phyloP scores from a whole-genome alignment of 2,329 filamentous ascomycete genomes.

The Rhynchosporium graminicola region DNA sequence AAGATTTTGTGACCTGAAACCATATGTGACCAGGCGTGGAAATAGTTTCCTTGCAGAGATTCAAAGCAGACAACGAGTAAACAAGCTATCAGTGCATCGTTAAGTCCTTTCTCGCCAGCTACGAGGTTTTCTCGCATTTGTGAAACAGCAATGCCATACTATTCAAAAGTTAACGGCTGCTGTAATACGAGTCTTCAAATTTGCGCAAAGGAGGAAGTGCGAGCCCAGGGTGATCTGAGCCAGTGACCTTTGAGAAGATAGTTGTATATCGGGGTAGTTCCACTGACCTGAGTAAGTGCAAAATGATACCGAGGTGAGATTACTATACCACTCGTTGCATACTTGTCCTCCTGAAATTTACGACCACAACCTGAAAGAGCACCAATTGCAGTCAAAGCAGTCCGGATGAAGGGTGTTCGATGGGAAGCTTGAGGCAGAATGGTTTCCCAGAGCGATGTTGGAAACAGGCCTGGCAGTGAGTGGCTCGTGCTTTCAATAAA shows the following conservation, averaged over 20 bases:
- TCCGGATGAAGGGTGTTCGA: slow-evolving; percentile 12
- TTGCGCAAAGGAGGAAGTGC: not conserved
- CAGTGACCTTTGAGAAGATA: no score
- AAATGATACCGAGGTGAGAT: slow-evolving; percentile 12
- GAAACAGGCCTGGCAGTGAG: slow-evolving; percentile 13
- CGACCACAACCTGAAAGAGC: slow-evolving; percentile 18
- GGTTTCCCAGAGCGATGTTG: slow-evolving; percentile 9
- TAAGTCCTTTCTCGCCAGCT: slow-evolving; percentile 6
- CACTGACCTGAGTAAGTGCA: slow-evolving; percentile 10
- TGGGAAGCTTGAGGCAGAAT: slow-evolving; percentile 18
- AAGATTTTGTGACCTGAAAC: slow-evolving; percentile 16
- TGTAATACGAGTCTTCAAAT: not conserved
- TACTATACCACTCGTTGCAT: slow-evolving; percentile 10
- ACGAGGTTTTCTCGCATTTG: slow-evolving; percentile 13
- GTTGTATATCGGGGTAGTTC: not conserved
- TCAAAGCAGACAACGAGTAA: slow-evolving; percentile 26
- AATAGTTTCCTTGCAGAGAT: slow-evolving; percentile 19
- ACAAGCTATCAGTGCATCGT: slow-evolving; percentile 21
- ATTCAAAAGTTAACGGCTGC: not conserved
- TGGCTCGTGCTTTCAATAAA: slow-evolving; percentile 1
- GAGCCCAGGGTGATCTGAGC: not conserved
- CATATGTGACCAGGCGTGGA: slow-evolving; percentile 18
- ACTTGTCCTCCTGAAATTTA: slow-evolving; percentile 4
- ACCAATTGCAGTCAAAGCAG: slow-evolving; percentile 19
- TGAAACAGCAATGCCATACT: slow-evolving; percentile 2